Evolutionary conservation across 192 early-diverging fungal genomes (phyloP), one percentile per base, ranked within the genome.

Genomic region (Coemansia reversa): DNA sequence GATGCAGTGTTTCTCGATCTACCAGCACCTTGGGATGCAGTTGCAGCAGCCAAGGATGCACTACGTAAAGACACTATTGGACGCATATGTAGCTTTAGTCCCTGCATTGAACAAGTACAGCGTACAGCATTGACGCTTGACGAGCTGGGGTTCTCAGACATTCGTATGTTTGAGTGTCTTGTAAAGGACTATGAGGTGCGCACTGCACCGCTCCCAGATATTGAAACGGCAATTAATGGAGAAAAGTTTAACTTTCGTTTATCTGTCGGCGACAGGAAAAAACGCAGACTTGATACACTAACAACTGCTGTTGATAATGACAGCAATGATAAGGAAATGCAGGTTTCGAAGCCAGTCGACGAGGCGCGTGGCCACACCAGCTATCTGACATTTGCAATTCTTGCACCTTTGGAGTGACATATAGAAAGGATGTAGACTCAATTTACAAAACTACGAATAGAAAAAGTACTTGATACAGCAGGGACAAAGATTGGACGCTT

Each of bases 1-100:
- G 87, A 90, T 62, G 92, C 94, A 74, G 95, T 96, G 18, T 98
- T 98, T 67, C 81, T 98, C 58, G 96, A 98, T 83, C 78, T 98
- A 58, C 96, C 96, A 20, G 88, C 94, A 22, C 96, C 96, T 42
- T 98, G 96, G 95, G 94, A 95, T 8, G 95, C 94, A 0, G 85
- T 98, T 48, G 84, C 72, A 6, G 76, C 89, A 0, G 92, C 95
- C n/a, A 95, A 93, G 72, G 74, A 83, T 49, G 89, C 94, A 0
- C 91, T 98, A 62, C 88, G 92, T 63, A 86, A 85, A 65, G 81
- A 89, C 53, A 81, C 84, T 18, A 88, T 91, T 33, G 95, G 95
- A 19, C 84, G 90, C 42, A 90, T 98, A 14, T 97, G 96, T 67
- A 90, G 89, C 48, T 98, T 98, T 72, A 94, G 92, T 63, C 96